These are phyloP conservation scores for Echinochloa phyllopogon DNA, from an alignment of 176 grass and related monocot genomes.

Conservation along the genomic window DNA sequence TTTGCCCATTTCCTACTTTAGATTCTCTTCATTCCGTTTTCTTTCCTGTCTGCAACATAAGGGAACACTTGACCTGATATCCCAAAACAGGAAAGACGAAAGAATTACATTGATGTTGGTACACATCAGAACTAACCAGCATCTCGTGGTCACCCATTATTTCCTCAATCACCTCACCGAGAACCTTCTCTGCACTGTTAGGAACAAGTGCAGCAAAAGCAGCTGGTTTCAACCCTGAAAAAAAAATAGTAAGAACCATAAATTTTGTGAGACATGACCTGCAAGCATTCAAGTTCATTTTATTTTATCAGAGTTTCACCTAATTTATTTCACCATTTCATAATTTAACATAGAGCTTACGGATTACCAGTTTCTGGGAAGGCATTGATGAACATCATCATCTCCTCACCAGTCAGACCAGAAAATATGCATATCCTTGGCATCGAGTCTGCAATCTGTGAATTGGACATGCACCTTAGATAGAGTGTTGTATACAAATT, in stretches of 20 bases:
- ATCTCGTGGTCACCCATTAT: slow-evolving; percentile 95
- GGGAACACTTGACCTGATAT: background rate
- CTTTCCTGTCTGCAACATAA: slow-evolving; percentile 60
- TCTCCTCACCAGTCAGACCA: slow-evolving; percentile 92
- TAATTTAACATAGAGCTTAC: background rate
- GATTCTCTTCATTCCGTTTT: slow-evolving; percentile 36
- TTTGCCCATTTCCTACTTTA: background rate
- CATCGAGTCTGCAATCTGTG: slow-evolving; percentile 64
- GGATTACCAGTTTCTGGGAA: slow-evolving; percentile 81
- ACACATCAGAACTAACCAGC: slow-evolving; percentile 65
- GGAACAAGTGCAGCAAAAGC: slow-evolving; percentile 98
- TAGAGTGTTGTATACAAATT: background rate
- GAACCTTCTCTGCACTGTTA: slow-evolving; percentile 84
- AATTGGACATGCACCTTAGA: slow-evolving; percentile 13
- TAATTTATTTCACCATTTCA: background rate
- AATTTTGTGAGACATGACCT: background rate
- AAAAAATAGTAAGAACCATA: slow-evolving; percentile 10
- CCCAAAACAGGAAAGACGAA: background rate
- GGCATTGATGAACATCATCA: slow-evolving; percentile 97
- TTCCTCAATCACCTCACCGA: slow-evolving; percentile 83
- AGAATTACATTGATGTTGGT: slow-evolving; percentile 16
- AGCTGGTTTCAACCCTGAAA: slow-evolving; percentile 70
- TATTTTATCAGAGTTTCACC: background rate
- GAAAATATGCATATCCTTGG: slow-evolving; percentile 88
- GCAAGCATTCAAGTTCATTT: background rate